phyloP scores from a whole-genome alignment of 2,329 filamentous ascomycete species.

The Epichloe festucae region DNA sequence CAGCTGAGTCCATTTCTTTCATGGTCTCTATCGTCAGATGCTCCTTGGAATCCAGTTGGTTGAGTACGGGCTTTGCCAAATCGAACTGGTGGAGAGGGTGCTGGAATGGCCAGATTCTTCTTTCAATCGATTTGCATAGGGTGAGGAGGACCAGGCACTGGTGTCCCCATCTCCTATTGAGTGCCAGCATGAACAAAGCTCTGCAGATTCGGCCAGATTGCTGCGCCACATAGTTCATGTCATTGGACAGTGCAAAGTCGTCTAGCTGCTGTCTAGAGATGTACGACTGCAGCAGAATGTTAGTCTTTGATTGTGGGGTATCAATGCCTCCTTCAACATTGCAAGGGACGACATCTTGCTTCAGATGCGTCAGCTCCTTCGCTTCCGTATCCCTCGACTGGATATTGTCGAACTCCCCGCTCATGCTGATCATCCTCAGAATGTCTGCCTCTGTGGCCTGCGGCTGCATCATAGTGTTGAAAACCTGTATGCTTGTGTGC shows the following conservation, averaged over 20 bases:
- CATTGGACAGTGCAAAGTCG: constrained; percentile 86
- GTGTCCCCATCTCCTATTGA: constrained; percentile 91
- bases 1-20: constrained; percentile 83
- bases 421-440: constrained; percentile 92
- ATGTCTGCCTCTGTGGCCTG: constrained; percentile 82
- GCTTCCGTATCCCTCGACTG: constrained; percentile 83
- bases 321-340: constrained; percentile 63
- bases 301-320: constrained; percentile 78
- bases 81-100: constrained; percentile 95
- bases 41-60: constrained; percentile 73
- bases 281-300: constrained; percentile 86
- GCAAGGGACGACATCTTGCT: constrained; percentile 59
- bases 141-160: constrained; percentile 86
- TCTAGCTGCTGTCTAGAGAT: constrained; percentile 81
- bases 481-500: constrained; percentile 86
- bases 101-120: constrained; percentile 86
- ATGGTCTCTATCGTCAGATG: constrained; percentile 65
- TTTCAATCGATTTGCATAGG: constrained; percentile 93
- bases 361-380: constrained; percentile 68
- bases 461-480: constrained; percentile 88
- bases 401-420: constrained; percentile 94
- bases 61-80: constrained; percentile 68
- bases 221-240: constrained; percentile 89
- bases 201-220: constrained; percentile 90
- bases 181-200: constrained; percentile 90